Evolutionary conservation across 306 rosid species (phyloP), one percentile per base, ranked within the genome.

Genomic region (Hippophae rhamnoides): DNA sequence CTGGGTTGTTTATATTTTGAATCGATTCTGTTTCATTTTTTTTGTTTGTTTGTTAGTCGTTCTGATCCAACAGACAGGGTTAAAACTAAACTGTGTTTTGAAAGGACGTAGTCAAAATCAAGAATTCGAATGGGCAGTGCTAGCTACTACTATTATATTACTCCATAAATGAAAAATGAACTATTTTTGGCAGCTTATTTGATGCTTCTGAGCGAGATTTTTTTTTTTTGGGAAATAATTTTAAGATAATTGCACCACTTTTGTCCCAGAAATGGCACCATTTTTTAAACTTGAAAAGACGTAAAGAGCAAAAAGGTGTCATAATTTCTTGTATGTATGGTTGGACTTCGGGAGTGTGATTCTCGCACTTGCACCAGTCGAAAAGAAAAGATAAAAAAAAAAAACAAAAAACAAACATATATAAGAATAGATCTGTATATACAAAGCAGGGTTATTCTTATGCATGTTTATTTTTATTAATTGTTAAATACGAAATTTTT

Each of bases 161-260:
- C 67, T 47, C 45, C 69, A 25, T 46, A 31, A 2, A 31, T 31
- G 38, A 53, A 41, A 41, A 45, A 64, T 6, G 61, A 49, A 63
- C 5, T 5, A 41, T 41, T 45, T 48, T 62, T 70, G 81, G 64
- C 66, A 71, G 78, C 56, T 51, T 55, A 62, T 38, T 14, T 31
- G 12, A 43, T 62, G 13, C 48, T 45, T 49, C 40, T 67, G 66
- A 63, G 67, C 68, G 61, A 53, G 78, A 79, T 58, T 40, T 63
- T 6, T 41, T 40, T 41, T n/a, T 42, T 18, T 54, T 55, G 54
- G 68, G 70, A 58, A 67, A 54, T 43, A 40, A 54, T n/a, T 27
- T 56, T 44, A 31, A 31, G 57, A 40, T 56, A 74, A 56, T 64
- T 68, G 56, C 60, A 43, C 12, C 46, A 42, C 57, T 61, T 67